Conservation (phyloP, 768 basidiomycete genomes). For the Cyclocybe cylindracea region DNA sequence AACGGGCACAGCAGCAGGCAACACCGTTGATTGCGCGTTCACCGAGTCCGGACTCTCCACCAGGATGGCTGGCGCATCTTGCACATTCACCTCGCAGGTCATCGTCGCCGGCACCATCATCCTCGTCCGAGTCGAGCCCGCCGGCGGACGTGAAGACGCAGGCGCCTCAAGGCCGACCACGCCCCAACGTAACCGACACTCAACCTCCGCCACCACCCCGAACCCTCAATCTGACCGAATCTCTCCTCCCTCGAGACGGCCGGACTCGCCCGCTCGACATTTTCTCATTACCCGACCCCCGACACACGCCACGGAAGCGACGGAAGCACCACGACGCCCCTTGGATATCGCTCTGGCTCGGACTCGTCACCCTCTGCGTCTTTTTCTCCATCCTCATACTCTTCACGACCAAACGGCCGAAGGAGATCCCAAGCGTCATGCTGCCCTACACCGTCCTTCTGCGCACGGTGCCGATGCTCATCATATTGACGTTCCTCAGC, state of each 20-base stretch:
- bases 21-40: slow-evolving; percentile 39
- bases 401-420: slow-evolving; percentile 53
- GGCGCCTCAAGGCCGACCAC: slow-evolving; percentile 27
- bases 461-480: slow-evolving; percentile 77
- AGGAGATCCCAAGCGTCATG: slow-evolving; percentile 31
- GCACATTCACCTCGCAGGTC: slow-evolving; percentile 57
- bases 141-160: slow-evolving; percentile 44
- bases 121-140: slow-evolving; percentile 43
- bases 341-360: slow-evolving; percentile 71
- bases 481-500: slow-evolving; percentile 69
- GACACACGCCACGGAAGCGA: slow-evolving; percentile 60
- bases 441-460: slow-evolving; percentile 72
- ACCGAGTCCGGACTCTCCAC: slow-evolving; percentile 39
- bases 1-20: slow-evolving; percentile 34
- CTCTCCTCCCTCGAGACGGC: slow-evolving; percentile 76
- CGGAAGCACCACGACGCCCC: slow-evolving; percentile 74
- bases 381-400: slow-evolving; percentile 67
- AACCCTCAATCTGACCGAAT: slow-evolving; percentile 74
- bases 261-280: slow-evolving; percentile 61
- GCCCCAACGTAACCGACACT: slow-evolving; percentile 31
- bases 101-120: slow-evolving; percentile 37
- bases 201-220: slow-evolving; percentile 49
- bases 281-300: slow-evolving; percentile 78
- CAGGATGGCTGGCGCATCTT: slow-evolving; percentile 75
- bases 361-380: slow-evolving; percentile 58